Conservation (phyloP, 352 stramenopile genomes). For the Thraustotheca clavata region DNA sequence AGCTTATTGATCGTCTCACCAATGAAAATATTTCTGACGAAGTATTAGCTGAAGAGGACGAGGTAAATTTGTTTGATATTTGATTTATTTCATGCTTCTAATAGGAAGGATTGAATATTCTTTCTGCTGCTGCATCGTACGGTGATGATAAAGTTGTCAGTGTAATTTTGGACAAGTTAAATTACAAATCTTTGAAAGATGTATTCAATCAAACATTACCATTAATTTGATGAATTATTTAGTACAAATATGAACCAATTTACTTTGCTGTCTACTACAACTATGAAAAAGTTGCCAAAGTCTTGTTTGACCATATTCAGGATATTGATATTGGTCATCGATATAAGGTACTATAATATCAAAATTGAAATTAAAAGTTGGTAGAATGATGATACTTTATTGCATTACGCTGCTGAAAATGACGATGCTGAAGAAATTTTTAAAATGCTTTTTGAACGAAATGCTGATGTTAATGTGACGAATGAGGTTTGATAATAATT, state of each 20-base stretch:
- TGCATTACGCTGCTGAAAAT: background rate
- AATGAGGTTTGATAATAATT: background rate
- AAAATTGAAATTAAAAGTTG: background rate
- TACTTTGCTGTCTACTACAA: constrained; percentile 7
- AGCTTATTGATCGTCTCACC: background rate
- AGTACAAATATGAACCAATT: background rate
- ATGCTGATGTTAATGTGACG: background rate
- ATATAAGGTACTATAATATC: background rate
- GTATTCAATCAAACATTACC: background rate
- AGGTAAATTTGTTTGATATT: background rate
- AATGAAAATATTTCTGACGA: background rate
- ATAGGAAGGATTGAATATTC: background rate
- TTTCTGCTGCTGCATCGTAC: background rate
- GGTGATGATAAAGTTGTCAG: background rate
- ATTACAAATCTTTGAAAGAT: background rate
- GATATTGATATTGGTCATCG: background rate
- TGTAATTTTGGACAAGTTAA: background rate
- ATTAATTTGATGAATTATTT: background rate
- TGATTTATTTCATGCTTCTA: background rate
- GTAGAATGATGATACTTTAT: background rate
- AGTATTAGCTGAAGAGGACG: background rate
- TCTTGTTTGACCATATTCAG: background rate
- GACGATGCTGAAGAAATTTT: background rate
- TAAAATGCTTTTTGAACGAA: background rate
- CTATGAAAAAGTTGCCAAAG: background rate